A percentile compares a stretch with the other conserved stretches of the same genome.
phyloP scores from a whole-genome alignment of 768 basidiomycete species.

The Lentinula sp. region DNA sequence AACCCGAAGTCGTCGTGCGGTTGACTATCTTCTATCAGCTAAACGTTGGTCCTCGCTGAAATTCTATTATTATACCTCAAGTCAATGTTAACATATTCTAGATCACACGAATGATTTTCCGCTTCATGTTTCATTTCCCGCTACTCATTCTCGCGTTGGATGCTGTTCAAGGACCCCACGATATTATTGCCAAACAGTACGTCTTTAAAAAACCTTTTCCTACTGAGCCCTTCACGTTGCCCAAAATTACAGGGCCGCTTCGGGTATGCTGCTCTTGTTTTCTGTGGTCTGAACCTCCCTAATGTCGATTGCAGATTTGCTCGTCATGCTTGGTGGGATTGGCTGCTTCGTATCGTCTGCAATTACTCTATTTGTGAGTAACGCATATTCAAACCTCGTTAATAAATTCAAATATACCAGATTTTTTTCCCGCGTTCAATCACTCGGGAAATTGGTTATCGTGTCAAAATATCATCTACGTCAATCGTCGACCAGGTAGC shows the following conservation, averaged over 20 bases:
- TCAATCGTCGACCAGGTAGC: constrained; percentile 22
- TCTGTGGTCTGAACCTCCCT: background rate
- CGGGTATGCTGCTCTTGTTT: constrained; percentile 41
- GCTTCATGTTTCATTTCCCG: constrained; percentile 69
- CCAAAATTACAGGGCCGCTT: constrained; percentile 34
- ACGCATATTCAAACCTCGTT: constrained; percentile 26
- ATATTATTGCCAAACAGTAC: constrained; percentile 50
- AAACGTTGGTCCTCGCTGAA: constrained; percentile 42
- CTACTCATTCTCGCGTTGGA: constrained; percentile 64
- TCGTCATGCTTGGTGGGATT: constrained; percentile 65
- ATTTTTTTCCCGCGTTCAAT: constrained; percentile 79
- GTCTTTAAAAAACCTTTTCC: constrained; percentile 20
- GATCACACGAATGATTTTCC: constrained; percentile 68
- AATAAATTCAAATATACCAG: constrained; percentile 37
- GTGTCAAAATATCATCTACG: constrained; percentile 29
- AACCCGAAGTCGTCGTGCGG: constrained; percentile 67
- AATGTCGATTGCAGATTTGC: constrained; percentile 42
- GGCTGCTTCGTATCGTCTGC: constrained; percentile 77
- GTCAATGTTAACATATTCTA: constrained; percentile 18
- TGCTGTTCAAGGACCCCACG: constrained; percentile 44
- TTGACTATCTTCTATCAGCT: constrained; percentile 72
- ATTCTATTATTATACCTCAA: background rate
- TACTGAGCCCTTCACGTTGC: background rate
- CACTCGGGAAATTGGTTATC: constrained; percentile 58
- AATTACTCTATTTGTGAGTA: constrained; percentile 69